Base-by-base conservation (phyloP, 2,329 filamentous ascomycete species). In the Paecilomyces sp. region DNA sequence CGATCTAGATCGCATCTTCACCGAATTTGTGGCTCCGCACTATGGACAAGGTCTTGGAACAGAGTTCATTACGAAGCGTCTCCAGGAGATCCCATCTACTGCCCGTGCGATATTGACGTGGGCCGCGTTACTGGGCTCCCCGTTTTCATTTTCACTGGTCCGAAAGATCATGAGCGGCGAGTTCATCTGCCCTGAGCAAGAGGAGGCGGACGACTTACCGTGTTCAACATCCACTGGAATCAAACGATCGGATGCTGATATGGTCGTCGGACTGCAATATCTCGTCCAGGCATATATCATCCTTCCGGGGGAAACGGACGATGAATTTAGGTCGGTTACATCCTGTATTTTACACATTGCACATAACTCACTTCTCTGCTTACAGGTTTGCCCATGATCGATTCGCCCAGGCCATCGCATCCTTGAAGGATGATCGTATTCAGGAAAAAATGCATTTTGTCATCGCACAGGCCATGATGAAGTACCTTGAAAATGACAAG, bases 371-470 rank as follows among this genome's bases (percentile, higher is more conserved):
- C 34, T 15, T 4, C 56, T 30, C 22, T 53, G 31, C 33, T 22
- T 51, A 8, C 62, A 86, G 87, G 34, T 97, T 97, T 71, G 87
- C 88, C 34, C 92, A 97, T 72, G 92, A 97, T 72, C 85, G 92
- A 57, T 95, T 95, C 68, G 83, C 92, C 56, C 86, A 89, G 70
- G 91, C 90, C 15, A 87, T 91, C 5, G 80, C 84, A 13, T 82
- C 84, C 4, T 78, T 96, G 57, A 85, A 84, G 62, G 87, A 92
- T 69, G 86, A 85, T 68, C 79, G 77, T 56, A 86, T 89, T 58
- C 78, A 83, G 24, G 79, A 83, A 22, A 89, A 89, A 66, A 97
- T 97, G 92, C 92, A 97, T 74, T 97, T 92, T 67, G 86, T 92
- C 54, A 91, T 97, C 67, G 89, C 90, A 0, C 88, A 91, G 69